A percentile compares a stretch with the other conserved stretches of the same genome.
phyloP scores from a whole-genome alignment of 129 eudicot species.

The Tagetes erecta region DNA sequence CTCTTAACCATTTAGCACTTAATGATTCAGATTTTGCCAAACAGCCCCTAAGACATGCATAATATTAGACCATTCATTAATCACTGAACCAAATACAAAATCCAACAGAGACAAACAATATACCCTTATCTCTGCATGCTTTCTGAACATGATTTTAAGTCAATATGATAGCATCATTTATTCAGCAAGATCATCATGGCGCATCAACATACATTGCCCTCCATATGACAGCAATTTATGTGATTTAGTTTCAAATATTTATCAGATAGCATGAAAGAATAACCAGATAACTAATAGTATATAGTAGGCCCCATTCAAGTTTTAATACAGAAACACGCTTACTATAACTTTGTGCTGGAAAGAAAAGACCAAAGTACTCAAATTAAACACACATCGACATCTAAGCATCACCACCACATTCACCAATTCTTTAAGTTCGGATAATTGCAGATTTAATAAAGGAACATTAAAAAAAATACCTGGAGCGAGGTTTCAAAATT shows the following conservation, averaged over 20 bases:
- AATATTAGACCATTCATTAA: constrained; percentile 7
- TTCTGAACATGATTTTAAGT: neutral
- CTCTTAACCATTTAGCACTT: too few relatives aligned
- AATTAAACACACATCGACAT: constrained; percentile 21
- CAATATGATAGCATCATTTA: constrained; percentile 8
- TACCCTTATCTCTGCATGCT: constrained; percentile 15
- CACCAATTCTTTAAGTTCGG: neutral
- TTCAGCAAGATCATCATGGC: constrained; percentile 29
- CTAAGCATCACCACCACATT: constrained; percentile 18
- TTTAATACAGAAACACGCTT: neutral
- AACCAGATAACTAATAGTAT: neutral
- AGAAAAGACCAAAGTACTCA: neutral
- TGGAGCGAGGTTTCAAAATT: neutral
- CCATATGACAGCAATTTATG: constrained; percentile 4
- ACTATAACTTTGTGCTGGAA: neutral
- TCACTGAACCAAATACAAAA: constrained; percentile 15
- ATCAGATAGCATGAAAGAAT: neutral
- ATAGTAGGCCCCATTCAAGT: constrained; percentile 3
- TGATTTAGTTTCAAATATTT: neutral
- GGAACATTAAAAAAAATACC: neutral
- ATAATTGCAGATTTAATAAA: neutral
- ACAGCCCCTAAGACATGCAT: neutral
- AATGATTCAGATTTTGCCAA: too few relatives aligned
- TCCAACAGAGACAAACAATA: neutral
- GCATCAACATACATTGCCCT: constrained; percentile 8